Evolutionary conservation across 768 basidiomycete species (phyloP), one percentile per base, ranked within the genome.

Genomic region (Grammothele lineata): DNA sequence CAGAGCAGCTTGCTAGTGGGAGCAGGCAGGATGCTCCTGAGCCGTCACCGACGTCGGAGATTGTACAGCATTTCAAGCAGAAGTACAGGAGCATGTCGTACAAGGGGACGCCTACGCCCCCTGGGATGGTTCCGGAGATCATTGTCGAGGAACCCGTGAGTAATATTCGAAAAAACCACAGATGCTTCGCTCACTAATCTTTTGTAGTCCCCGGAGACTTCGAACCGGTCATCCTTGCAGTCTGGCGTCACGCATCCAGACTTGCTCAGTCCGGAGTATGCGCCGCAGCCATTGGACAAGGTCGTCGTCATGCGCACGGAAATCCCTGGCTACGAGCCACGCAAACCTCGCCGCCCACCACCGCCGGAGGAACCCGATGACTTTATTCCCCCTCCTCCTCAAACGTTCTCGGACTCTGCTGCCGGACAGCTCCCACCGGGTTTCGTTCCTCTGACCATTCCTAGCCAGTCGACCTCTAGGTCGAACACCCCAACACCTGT

Each of bases 191-290:
- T n/a, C n/a, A n/a, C n/a, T n/a, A n/a, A n/a, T n/a, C n/a, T n/a
- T n/a, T n/a, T n/a, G n/a, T n/a, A n/a, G n/a, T n/a, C n/a, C n/a
- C n/a, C n/a, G n/a, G n/a, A n/a, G n/a, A n/a, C n/a, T n/a, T n/a
- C n/a, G n/a, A n/a, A n/a, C n/a, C n/a, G n/a, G 30, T 9, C 30
- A 32, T 32, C 9, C 15, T 32, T 53, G 48, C 5, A 58, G 53
- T 25, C 48, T 6, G 35, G 7, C 54, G 3, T 57, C 60, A 55
- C 54, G 14, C 50, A 58, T 8, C 62, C 53, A 8, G 57, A 59
- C 23, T 48, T 66, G 9, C 56, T 66, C 15, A 66, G 64, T 21
- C 65, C 65, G 4, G 64, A 66, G 15, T 54, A 50, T 41, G 42
- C 40, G 4, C 34, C 47, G 5, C 54, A 55, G 5, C 56, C 60